phyloP scores from a whole-genome alignment of 176 grass and related monocot species.

The Oryza australiensis region DNA sequence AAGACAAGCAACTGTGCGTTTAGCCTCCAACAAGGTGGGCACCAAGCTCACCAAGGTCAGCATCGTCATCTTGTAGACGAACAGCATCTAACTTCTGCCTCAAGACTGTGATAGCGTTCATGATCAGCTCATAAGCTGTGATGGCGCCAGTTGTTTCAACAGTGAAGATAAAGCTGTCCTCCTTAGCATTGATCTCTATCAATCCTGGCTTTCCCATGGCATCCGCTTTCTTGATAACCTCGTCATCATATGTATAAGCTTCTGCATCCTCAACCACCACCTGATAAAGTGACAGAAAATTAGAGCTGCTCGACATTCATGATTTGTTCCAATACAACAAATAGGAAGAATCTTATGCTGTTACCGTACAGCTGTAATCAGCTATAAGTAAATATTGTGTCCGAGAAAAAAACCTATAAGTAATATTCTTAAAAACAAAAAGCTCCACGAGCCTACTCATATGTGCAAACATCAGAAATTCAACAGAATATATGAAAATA shows the following conservation, averaged over 20 bases:
- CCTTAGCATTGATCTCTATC: slow-evolving; percentile 73
- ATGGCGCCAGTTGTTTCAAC: slow-evolving; percentile 81
- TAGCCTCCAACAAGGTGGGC: slow-evolving; percentile 66
- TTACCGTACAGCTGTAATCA: neutral
- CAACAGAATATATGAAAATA: neutral
- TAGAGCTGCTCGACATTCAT: neutral
- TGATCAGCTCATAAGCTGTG: slow-evolving; percentile 74
- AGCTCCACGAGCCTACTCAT: neutral
- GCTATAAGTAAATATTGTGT: too few species aligned
- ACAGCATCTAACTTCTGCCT: slow-evolving; percentile 89
- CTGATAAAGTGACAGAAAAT: slow-evolving; percentile 32
- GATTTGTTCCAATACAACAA: neutral
- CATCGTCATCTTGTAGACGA: slow-evolving; percentile 73
- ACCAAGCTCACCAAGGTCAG: slow-evolving; percentile 69
- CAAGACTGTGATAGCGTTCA: slow-evolving; percentile 68
- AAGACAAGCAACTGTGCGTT: neutral
- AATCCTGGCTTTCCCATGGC: slow-evolving; percentile 89
- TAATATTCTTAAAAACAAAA: neutral
- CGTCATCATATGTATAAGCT: slow-evolving; percentile 86
- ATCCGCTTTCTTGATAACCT: slow-evolving; percentile 90
- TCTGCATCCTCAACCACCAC: slow-evolving; percentile 63
- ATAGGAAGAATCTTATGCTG: neutral
- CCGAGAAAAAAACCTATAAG: neutral
- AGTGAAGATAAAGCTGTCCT: slow-evolving; percentile 94
- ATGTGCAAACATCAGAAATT: neutral